A percentile compares a stretch with the other conserved stretches of the same genome.
These are phyloP conservation scores for Zhuliangozyma parablackwelliae DNA, from an alignment of 1,139 yeast genomes.

Conservation along the genomic window DNA sequence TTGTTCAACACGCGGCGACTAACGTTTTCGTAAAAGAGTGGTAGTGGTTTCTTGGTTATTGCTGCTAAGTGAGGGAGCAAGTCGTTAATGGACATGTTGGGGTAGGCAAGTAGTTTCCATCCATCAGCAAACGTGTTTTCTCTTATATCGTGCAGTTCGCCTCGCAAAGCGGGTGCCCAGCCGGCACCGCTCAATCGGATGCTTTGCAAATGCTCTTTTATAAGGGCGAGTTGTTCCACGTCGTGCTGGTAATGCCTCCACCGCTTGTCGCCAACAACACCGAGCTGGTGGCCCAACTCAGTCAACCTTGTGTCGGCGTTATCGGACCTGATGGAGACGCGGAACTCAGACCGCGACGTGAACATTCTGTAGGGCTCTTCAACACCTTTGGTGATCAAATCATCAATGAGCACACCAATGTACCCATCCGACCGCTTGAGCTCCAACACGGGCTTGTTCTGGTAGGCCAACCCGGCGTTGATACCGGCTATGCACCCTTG, in stretches of 20 bases:
- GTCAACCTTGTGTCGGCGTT: conserved; percentile 89
- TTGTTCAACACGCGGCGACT: conserved; percentile 55
- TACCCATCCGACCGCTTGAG: conserved; percentile 80
- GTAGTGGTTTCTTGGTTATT: conserved; percentile 15
- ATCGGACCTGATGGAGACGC: conserved; percentile 86
- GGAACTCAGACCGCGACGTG: conserved; percentile 90
- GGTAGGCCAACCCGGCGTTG: conserved; percentile 67
- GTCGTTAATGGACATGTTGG: conserved; percentile 26
- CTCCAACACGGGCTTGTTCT: conserved; percentile 43
- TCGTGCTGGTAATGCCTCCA: conserved; percentile 50
- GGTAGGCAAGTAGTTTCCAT: conserved; percentile 43
- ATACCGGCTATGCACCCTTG: conserved; percentile 96
- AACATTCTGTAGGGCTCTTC: conserved; percentile 98
- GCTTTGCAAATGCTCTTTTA: conserved; percentile 42
- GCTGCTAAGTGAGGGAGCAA: conserved; percentile 28
- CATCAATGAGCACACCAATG: conserved; percentile 90
- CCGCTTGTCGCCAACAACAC: conserved; percentile 63
- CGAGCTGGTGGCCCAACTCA: conserved; percentile 57
- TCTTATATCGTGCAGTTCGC: conserved; percentile 43
- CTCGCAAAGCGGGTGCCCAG: conserved; percentile 57
- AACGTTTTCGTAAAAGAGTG: conserved; percentile 23
- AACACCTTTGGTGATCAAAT: conserved; percentile 90
- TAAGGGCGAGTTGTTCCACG: conserved; percentile 37
- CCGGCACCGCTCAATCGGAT: conserved; percentile 49
- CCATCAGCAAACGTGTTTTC: conserved; percentile 32